Evolutionary conservation across 257 asterid genomes (phyloP).

Genomic region (Jacaranda copaia): DNA sequence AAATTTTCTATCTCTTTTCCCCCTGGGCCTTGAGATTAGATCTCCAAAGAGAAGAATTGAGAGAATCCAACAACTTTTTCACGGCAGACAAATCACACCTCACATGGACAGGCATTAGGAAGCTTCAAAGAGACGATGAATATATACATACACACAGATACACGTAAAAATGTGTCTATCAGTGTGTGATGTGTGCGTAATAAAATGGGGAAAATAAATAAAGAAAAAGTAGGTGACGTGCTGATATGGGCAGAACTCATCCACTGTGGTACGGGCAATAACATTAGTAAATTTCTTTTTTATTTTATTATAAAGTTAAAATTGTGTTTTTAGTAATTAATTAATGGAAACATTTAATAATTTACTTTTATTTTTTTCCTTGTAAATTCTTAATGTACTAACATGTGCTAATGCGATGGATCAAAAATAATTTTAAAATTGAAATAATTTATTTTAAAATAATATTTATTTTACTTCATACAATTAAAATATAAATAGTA

Average conservation of each 20-base stretch:
- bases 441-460: too few relatives aligned
- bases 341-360: too few relatives aligned
- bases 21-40: slow-evolving; percentile 39
- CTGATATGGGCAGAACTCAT: slow-evolving; percentile 39
- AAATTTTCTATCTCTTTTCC: not conserved
- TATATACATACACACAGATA: slow-evolving; percentile 31
- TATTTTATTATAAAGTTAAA: too few relatives aligned
- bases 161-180: slow-evolving; percentile 30
- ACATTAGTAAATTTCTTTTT: not conserved
- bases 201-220: not conserved
- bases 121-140: slow-evolving; percentile 51
- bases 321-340: too few relatives aligned
- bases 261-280: slow-evolving; percentile 17
- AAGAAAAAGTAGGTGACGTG: slow-evolving; percentile 34
- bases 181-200: slow-evolving; percentile 36
- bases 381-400: too few relatives aligned
- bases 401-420: too few relatives aligned
- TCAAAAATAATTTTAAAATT: too few relatives aligned
- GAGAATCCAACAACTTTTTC: slow-evolving; percentile 43
- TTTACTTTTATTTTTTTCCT: too few relatives aligned
- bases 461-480: too few relatives aligned
- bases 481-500: too few relatives aligned
- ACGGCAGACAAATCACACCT: slow-evolving; percentile 48
- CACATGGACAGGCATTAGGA: slow-evolving; percentile 45
- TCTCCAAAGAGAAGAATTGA: slow-evolving; percentile 40